Percentiles rank a stretch among this genome's conserved stretches.
phyloP scores from a whole-genome alignment of 768 basidiomycete genomes.

The Mycena leptocephala region DNA sequence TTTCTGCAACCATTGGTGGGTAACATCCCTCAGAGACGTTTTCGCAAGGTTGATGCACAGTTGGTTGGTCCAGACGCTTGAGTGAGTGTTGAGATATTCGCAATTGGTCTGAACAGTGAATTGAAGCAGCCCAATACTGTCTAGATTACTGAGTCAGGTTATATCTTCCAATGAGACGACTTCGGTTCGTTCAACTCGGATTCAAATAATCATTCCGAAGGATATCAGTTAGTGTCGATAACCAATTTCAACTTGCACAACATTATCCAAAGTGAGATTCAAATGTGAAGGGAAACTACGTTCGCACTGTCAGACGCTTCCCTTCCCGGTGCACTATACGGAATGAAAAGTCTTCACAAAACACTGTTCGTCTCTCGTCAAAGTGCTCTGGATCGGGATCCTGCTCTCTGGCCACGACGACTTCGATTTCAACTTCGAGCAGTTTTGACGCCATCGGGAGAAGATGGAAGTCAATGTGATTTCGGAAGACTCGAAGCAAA shows the following conservation, averaged over 20 bases:
- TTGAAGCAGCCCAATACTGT: conserved; percentile 9
- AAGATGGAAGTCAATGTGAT: conserved; percentile 14
- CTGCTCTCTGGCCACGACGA: conserved; percentile 18
- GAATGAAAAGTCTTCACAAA: background rate
- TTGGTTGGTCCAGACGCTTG: conserved; percentile 8
- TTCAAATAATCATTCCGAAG: conserved; percentile 5
- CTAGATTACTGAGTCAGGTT: background rate
- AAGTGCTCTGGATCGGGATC: conserved; percentile 13
- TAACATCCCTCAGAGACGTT: conserved; percentile 8
- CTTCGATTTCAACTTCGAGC: conserved; percentile 11
- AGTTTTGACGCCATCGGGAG: conserved; percentile 16
- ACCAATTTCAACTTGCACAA: background rate
- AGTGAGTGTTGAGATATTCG: conserved; percentile 8
- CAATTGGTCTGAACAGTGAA: conserved; percentile 3
- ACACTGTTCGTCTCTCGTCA: background rate
- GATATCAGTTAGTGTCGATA: conserved; percentile 1
- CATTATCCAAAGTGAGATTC: conserved; percentile 3
- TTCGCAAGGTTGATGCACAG: conserved; percentile 10
- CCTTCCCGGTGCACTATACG: conserved; percentile 5
- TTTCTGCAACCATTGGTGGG: too few species aligned
- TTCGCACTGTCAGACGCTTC: conserved; percentile 7
- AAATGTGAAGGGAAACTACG: conserved; percentile 8
- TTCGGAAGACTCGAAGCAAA: conserved; percentile 17
- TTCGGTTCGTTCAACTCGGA: conserved; percentile 7
- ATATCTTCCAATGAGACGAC: conserved; percentile 9